Evolutionary conservation across 2,329 filamentous ascomycete genomes (phyloP).

Genomic region (Ambrosiella xylebori): DNA sequence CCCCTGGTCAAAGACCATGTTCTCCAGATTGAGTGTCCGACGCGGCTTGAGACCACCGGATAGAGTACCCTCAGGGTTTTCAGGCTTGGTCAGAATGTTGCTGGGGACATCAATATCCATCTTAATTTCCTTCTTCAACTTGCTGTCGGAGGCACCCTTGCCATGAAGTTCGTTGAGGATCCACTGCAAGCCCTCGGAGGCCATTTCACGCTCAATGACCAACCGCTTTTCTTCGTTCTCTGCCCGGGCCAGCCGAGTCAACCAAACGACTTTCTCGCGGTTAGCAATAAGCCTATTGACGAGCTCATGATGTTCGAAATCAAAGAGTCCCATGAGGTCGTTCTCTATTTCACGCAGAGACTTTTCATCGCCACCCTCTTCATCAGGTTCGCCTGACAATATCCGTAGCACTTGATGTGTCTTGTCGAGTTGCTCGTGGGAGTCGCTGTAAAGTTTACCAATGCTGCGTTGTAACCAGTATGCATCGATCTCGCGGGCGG

Average conservation of each 20-base stretch:
- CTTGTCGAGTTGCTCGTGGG: conserved; percentile 86
- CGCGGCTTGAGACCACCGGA: conserved; percentile 73
- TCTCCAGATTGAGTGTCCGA: conserved; percentile 82
- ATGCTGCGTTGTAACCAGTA: conserved; percentile 95
- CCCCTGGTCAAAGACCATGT: conserved; percentile 90
- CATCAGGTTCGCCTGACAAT: conserved; percentile 56
- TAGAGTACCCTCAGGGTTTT: conserved; percentile 49
- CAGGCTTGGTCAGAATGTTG: conserved; percentile 31
- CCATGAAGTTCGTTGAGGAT: conserved; percentile 81
- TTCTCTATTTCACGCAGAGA: conserved; percentile 88
- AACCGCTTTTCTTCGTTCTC: conserved; percentile 62
- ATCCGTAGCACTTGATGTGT: conserved; percentile 70
- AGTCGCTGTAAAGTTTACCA: conserved; percentile 72
- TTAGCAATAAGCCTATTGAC: conserved; percentile 85
- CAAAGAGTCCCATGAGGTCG: conserved; percentile 94
- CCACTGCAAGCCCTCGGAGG: conserved; percentile 66
- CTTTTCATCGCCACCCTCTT: conserved; percentile 61
- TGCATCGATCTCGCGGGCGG: conserved; percentile 82
- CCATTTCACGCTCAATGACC: conserved; percentile 78
- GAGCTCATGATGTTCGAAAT: conserved; percentile 88
- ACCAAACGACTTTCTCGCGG: conserved; percentile 87
- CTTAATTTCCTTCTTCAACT: conserved; percentile 66
- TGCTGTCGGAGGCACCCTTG: conserved; percentile 42
- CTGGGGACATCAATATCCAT: conserved; percentile 76
- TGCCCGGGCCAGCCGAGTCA: conserved; percentile 68